These are phyloP conservation scores for Termitomyces eurrhizus DNA, from an alignment of 768 basidiomycete genomes.

Conservation along the genomic window DNA sequence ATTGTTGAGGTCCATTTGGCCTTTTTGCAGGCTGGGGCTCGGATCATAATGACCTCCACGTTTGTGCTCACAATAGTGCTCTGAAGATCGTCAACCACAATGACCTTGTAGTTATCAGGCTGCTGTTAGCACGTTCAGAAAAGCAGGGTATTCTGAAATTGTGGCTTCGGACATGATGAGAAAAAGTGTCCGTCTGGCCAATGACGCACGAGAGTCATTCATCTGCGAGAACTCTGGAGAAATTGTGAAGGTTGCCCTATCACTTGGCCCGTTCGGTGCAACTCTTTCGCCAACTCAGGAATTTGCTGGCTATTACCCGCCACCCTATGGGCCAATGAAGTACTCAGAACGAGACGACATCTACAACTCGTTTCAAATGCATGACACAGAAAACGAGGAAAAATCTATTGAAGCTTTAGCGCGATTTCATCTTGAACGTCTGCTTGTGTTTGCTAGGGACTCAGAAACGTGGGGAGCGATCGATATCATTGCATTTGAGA, in stretches of 20 bases:
- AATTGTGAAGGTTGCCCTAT: conserved; percentile 56
- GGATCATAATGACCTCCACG: conserved; percentile 69
- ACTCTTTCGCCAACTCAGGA: conserved; percentile 64
- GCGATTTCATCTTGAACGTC: conserved; percentile 60
- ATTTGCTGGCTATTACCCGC: conserved; percentile 72
- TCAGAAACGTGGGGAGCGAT: conserved; percentile 48
- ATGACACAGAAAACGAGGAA: conserved; percentile 24
- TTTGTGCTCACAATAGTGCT: conserved; percentile 20
- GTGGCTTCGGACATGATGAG: conserved; percentile 48
- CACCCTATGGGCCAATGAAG: conserved; percentile 63
- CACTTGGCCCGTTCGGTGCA: conserved; percentile 73
- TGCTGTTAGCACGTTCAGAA: conserved; percentile 48
- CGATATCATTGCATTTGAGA: conserved; percentile 75
- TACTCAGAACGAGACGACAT: conserved; percentile 31
- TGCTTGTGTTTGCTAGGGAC: conserved; percentile 50
- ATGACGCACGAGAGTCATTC: conserved; percentile 35
- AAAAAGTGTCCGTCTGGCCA: conserved; percentile 49
- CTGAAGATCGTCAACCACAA: background rate
- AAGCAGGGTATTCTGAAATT: conserved; percentile 41
- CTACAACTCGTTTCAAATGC: conserved; percentile 37
- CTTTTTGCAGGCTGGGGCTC: conserved; percentile 64
- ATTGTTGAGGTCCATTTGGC: conserved; percentile 57
- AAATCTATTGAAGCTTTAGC: conserved; percentile 49
- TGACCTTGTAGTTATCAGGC: conserved; percentile 58
- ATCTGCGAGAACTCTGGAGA: conserved; percentile 16